Conservation (phyloP, 1,284 basidiomycete species). For the Ganoderma boninense region DNA sequence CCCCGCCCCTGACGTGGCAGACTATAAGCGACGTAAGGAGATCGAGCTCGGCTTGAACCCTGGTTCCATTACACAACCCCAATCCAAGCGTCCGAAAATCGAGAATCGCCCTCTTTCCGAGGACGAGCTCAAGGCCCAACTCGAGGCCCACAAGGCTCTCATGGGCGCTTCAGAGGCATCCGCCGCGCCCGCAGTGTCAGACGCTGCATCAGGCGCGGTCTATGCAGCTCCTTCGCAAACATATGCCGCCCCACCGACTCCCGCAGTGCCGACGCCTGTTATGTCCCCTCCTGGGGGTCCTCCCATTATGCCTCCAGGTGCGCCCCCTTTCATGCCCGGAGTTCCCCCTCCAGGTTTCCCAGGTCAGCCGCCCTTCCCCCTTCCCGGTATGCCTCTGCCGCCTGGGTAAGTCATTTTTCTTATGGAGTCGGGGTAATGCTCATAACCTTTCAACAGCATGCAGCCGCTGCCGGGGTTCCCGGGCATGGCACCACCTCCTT, state of each 20-base stretch:
- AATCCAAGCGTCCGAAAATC: constrained; percentile 83
- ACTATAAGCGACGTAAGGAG: constrained; percentile 95
- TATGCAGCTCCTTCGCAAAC: constrained; percentile 76
- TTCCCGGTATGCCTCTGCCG: constrained; percentile 45
- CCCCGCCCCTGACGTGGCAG: constrained; percentile 91
- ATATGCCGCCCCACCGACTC: constrained; percentile 64
- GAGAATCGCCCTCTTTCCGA: constrained; percentile 85
- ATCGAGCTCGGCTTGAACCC: constrained; percentile 88
- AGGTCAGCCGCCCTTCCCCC: constrained; percentile 47
- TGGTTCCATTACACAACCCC: constrained; percentile 81
- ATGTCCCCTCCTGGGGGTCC: constrained; percentile 48
- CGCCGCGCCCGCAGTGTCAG: constrained; percentile 46
- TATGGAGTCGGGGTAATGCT: background rate
- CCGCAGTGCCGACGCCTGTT: constrained; percentile 42
- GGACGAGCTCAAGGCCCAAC: constrained; percentile 85
- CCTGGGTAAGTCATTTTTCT: constrained; percentile 50
- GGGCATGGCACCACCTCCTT: constrained; percentile 42
- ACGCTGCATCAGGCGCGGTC: constrained; percentile 58
- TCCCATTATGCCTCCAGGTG: constrained; percentile 46
- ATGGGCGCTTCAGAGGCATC: constrained; percentile 74
- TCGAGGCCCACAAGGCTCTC: constrained; percentile 90
- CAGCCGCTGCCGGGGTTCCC: constrained; percentile 40
- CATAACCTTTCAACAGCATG: constrained; percentile 13
- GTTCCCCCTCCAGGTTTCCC: constrained; percentile 52
- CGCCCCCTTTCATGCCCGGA: constrained; percentile 48